Evolutionary conservation across 1,284 basidiomycete species (phyloP), one percentile per base, ranked within the genome.

Genomic region (Malassezia brasiliensis): DNA sequence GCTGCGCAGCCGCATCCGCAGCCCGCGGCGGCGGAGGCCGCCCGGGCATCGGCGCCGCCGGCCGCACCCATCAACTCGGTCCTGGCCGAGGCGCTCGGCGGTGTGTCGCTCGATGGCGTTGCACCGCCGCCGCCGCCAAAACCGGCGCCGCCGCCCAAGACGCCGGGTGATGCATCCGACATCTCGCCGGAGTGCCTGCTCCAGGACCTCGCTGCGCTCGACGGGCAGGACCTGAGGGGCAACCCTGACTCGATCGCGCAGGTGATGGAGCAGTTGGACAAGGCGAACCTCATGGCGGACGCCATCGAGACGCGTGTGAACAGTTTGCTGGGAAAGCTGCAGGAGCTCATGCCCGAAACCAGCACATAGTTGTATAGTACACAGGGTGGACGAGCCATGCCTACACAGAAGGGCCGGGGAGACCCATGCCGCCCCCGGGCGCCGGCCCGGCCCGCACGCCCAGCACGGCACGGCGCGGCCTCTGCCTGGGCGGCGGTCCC

Each of bases 291-390:
- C 1, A 61, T 63, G 17, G 65, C 62, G 2, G 62, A 62, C 35
- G 55, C 59, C 19, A 52, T 67, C 17, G 65, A 67, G 49, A 32
- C 44, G 11, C 52, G 60, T 20, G 56, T 67, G 22, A 65, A 67
- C 34, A 28, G 35, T 2, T 25, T 67, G 36, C 48, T 67, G 17
- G 47, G 20, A 7, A 51, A 52, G 39, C 54, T 67, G 10, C 53
- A 64, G 35, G 55, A 40, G 19, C 22, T 55, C 11, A 34, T 55
- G 37, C 53, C 53, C 20, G 20, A 37, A 14, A 45, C 42, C 20
- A 28, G 17, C 35, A 25, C 6, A 45, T 45, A 45, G 42, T 22
- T 42, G 53, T 56, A 56, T 51, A 56, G 41, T 56, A 56, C 48
- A 56, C 20, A 30, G 25, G 34, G 25, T 9, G n/a, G 20, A 5